These are phyloP conservation scores for Colletotrichum sp. DNA, from an alignment of 2,329 filamentous ascomycete species.

Conservation along the genomic window DNA sequence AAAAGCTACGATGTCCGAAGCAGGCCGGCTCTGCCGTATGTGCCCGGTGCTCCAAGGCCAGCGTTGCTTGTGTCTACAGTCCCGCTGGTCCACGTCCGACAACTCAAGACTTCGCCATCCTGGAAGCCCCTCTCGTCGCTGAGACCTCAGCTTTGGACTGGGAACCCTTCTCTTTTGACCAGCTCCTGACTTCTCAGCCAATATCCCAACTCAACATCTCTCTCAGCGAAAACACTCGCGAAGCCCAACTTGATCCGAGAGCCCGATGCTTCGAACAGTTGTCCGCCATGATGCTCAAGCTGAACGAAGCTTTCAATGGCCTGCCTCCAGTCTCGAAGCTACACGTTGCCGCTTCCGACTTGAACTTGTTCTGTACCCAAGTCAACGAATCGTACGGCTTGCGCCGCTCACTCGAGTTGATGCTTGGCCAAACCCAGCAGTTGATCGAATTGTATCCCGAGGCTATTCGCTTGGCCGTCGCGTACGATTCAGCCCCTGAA, in stretches of 20 bases:
- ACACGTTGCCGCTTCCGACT: slow-evolving; percentile 26
- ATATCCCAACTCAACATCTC: background rate
- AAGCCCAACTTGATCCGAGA: background rate
- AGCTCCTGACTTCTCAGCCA: background rate
- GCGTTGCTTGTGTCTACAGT: slow-evolving; percentile 46
- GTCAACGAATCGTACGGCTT: slow-evolving; percentile 29
- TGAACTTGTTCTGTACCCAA: slow-evolving; percentile 27
- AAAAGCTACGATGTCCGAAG: slow-evolving; percentile 52
- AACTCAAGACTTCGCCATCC: slow-evolving; percentile 24
- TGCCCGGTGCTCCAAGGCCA: slow-evolving; percentile 46
- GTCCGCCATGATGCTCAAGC: background rate
- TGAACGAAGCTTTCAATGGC: background rate
- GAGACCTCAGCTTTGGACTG: background rate
- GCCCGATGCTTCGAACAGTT: background rate
- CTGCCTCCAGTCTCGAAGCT: slow-evolving; percentile 1
- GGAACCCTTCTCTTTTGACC: slow-evolving; percentile 6
- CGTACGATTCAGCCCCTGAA: background rate
- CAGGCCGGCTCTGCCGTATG: slow-evolving; percentile 39
- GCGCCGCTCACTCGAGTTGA: slow-evolving; percentile 34
- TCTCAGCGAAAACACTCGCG: background rate
- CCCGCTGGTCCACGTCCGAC: slow-evolving; percentile 30
- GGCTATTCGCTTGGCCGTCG: slow-evolving; percentile 26
- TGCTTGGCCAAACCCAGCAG: slow-evolving; percentile 38
- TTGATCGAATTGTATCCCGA: slow-evolving; percentile 40
- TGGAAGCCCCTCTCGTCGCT: background rate